A percentile compares a stretch with the other conserved stretches of the same genome.
Evolutionary conservation across 2,329 filamentous ascomycete species (phyloP).

Genomic region (Diaporthe nobilis): DNA sequence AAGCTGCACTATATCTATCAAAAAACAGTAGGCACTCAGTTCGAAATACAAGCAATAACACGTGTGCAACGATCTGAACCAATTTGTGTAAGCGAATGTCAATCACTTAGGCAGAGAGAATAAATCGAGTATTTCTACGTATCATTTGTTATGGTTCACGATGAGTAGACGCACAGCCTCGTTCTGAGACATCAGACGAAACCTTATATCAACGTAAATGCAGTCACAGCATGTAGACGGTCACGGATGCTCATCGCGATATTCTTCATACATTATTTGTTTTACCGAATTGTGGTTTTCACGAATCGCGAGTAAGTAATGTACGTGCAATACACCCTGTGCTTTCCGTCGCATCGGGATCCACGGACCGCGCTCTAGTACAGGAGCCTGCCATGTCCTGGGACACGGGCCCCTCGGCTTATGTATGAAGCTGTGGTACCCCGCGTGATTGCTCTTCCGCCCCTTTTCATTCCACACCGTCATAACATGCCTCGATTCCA

Average conservation of each 20-base stretch:
- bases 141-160: not conserved
- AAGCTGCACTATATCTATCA: no score
- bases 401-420: not conserved
- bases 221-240: no score
- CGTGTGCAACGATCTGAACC: not conserved
- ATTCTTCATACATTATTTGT: not conserved
- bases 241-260: not conserved
- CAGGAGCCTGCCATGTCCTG: not conserved
- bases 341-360: not conserved
- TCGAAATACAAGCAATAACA: not conserved
- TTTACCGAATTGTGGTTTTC: not conserved
- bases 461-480: not conserved
- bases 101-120: not conserved
- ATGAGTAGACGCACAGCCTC: not conserved
- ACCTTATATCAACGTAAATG: not conserved
- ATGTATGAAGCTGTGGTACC: conserved; percentile 8
- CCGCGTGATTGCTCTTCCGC: not conserved
- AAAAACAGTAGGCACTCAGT: not conserved
- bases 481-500: conserved; percentile 28
- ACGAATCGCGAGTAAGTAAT: not conserved
- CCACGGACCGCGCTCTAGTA: conserved; percentile 1
- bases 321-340: not conserved
- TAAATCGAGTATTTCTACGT: not conserved
- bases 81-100: not conserved
- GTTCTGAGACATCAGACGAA: not conserved